Evolutionary conservation across 2,329 filamentous ascomycete genomes (phyloP).

Genomic region (Cordyceps farinosa): DNA sequence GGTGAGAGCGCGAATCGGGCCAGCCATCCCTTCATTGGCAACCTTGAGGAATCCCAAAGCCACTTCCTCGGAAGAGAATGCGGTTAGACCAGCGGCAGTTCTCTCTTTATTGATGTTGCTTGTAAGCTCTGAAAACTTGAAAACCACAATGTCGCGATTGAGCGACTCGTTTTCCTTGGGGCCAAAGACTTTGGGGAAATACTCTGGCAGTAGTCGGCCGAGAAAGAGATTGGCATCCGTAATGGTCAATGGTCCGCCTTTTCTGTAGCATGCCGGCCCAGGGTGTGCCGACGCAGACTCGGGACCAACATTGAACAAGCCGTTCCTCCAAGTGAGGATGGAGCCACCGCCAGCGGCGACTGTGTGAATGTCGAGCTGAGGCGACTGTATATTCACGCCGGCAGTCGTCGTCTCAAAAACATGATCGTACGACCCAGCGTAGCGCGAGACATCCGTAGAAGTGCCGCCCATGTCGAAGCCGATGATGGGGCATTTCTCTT

Average conservation of each 20-base stretch:
- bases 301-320: slow-evolving; percentile 69
- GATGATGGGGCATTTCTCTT: slow-evolving; percentile 66
- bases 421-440: slow-evolving; percentile 45
- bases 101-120: slow-evolving; percentile 39
- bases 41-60: slow-evolving; percentile 36
- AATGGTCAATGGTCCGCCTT: slow-evolving; percentile 66
- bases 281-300: slow-evolving; percentile 69
- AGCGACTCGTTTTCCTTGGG: slow-evolving; percentile 59
- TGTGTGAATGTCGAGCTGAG: slow-evolving; percentile 79
- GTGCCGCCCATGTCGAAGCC: slow-evolving; percentile 74
- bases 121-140: slow-evolving; percentile 41
- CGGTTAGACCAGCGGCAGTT: slow-evolving; percentile 26
- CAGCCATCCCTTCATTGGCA: slow-evolving; percentile 35
- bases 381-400: slow-evolving; percentile 73
- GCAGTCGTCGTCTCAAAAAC: slow-evolving; percentile 73
- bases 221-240: slow-evolving; percentile 70
- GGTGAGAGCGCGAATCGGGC: slow-evolving; percentile 34
- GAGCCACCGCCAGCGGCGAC: slow-evolving; percentile 75
- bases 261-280: slow-evolving; percentile 70
- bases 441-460: slow-evolving; percentile 69
- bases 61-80: slow-evolving; percentile 34
- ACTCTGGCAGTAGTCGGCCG: slow-evolving; percentile 57
- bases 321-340: slow-evolving; percentile 66
- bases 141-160: slow-evolving; percentile 38
- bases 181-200: slow-evolving; percentile 71